Base-by-base conservation (phyloP, 1,284 basidiomycete species). In the Ganoderma resinaceum region DNA sequence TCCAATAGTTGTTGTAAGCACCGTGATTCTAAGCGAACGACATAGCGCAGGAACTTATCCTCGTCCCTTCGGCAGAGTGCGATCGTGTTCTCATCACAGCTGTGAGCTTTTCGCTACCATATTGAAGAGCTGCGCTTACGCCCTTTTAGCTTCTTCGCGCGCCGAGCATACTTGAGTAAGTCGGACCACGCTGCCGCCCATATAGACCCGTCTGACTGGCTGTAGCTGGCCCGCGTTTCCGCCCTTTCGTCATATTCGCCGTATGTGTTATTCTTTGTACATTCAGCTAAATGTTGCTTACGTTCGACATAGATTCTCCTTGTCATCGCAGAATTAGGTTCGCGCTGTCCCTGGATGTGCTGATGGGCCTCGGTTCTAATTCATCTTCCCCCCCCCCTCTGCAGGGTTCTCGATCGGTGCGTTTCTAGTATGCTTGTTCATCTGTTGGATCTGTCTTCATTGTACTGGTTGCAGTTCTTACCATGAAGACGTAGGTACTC, bases 191-290 rank as follows among this genome's bases (percentile, higher is more conserved):
- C 5, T 60, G 5, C 12, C 37, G 3, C 12, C n/a, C 3, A 3
- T 35, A 38, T 23, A 26, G 1, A 2, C n/a, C n/a, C 3, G 23
- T 40, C 58, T 60, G 12, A 60, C 58, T 38, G 14, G 8, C 8
- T 18, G 16, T 26, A 60, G 58, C 23, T 60, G 58, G 58, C 37
- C 58, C 58, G 23, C 35, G 37, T 37, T 60, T 60, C 37, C 58
- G 58, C 14, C 58, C 58, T 11, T 26, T 60, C 23, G 58, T 40
- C 9, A 18, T 60, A 3, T 26, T 60, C 37, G 58, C 58, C 23
- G 58, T 60, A 8, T n/a, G 58, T 26, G 37, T 60, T 12, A 29
- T 35, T 16, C 6, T 4, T 11, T 2, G 14, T 40, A 2, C n/a
- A 5, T 3, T 23, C 11, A 40, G n/a, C 4, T 42, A 12, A 8